Base-by-base conservation (phyloP, 2,329 filamentous ascomycete genomes). In the Aspergillus floridensis region DNA sequence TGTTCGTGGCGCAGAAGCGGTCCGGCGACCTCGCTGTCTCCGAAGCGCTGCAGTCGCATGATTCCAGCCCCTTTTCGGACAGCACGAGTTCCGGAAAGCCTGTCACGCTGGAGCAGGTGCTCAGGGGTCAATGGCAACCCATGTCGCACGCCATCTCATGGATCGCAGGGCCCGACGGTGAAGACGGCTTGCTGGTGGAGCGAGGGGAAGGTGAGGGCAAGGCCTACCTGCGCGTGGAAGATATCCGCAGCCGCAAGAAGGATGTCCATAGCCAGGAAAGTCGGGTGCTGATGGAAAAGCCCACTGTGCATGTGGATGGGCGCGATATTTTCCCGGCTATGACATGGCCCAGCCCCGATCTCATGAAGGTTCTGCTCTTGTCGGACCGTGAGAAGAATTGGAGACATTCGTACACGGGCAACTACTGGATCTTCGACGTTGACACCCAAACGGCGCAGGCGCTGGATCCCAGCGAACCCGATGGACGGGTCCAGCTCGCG, bases 391-490 rank as follows among this genome's bases (percentile, higher is more conserved):
- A 90, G 74, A 86, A 85, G 68, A 92, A 95, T 68, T 99, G 92
- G 89, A 87, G 95, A 65, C 90, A 98, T 75, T 98, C 93, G 0
- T 93, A 86, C 70, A 92, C 88, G 10, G 93, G 89, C 0, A 81
- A 84, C 26, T 99, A 97, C 79, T 99, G 90, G 86, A 87, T 99
- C 60, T 90, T 97, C 65, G 90, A 99, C 71, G 95, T 99, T 26
- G 86, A 85, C 32, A 88, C 87, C 0, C 93, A 97, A 73, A 83
- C 78, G 0, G 90, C 84, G 1, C 84, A 96, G 74, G 87, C 95
- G 0, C 79, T 99, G 55, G 86, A 97, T 65, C 89, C 91, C 0
- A 80, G 79, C 2, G 81, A 90, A 51, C 81, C 85, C 1, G 76
- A 86, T 12, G 86, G 82, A 19, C 83, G 86, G 50, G 82, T 97